Evolutionary conservation across 2,329 filamentous ascomycete genomes (phyloP), one percentile per base, ranked within the genome.

Genomic region (Aureobasidium vineae): DNA sequence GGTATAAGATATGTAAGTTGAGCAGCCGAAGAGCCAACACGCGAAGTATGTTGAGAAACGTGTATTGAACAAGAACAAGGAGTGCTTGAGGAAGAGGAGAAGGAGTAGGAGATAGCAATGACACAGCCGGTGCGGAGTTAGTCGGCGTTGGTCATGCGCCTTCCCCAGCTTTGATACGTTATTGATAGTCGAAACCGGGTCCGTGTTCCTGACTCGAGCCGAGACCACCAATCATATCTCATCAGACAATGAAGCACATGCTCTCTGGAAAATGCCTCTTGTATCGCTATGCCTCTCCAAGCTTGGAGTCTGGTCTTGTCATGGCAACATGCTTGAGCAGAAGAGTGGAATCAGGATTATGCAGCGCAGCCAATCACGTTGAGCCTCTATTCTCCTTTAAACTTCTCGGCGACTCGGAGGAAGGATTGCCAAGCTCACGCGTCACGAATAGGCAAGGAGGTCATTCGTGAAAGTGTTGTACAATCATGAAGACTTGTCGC

Each of bases 41-140:
- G 40, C 19, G 31, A 26, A 16, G 43, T 21, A 23, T 31, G 28
- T 1, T 16, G 6, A 4, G 16, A 6, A 13, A 2, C 7, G 5
- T 52, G 19, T 49, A 21, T 7, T 33, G 10, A 8, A 36, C 21
- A 28, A n/a, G 38, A 47, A 41, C 19, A 40, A 31, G 33, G 57
- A 23, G n/a, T 40, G 16, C 4, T 21, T 13, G 33, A 21, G 31
- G 8, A 52, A 15, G 45, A 13, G 15, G 19, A 49, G n/a, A 16
- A 31, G 21, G 19, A 50, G 26, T 33, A 15, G 31, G 31, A 47
- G 40, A n/a, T 19, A 21, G 33, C 13, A 28, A n/a, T 36, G 57
- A 49, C 41, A 60, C 57, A 28, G 57, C 57, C 19, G 31, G 19
- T 52, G 60, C 60, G 60, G 60, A 63, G 60, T 63, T 63, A 52